Evolutionary conservation across 192 early-diverging fungal genomes (phyloP).

Genomic region (Coemansia interrupta): DNA sequence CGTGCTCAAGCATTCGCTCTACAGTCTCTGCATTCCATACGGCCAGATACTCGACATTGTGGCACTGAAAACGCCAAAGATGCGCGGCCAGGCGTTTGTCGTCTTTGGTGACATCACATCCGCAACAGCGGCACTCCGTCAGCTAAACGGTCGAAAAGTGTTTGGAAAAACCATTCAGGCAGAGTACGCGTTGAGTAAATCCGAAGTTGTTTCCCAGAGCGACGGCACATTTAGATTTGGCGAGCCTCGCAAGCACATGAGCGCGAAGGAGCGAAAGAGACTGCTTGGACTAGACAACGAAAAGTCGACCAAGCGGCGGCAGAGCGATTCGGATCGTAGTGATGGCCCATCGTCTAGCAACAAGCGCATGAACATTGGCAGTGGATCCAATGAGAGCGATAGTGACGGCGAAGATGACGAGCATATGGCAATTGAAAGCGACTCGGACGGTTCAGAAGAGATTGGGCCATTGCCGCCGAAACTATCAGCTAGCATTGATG

Average conservation of each 20-base stretch:
- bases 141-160: slow-evolving; percentile 83
- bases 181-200: slow-evolving; percentile 49
- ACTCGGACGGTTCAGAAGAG: slow-evolving; percentile 22
- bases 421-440: slow-evolving; percentile 16
- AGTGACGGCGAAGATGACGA: slow-evolving; percentile 13
- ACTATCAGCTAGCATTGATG: slow-evolving; percentile 1
- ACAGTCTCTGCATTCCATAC: slow-evolving; percentile 84
- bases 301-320: slow-evolving; percentile 18
- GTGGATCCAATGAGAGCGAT: background rate
- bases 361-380: background rate
- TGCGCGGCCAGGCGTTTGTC: slow-evolving; percentile 94
- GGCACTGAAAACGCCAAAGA: slow-evolving; percentile 70
- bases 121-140: slow-evolving; percentile 81
- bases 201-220: slow-evolving; percentile 26
- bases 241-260: slow-evolving; percentile 35
- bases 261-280: slow-evolving; percentile 32
- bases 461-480: slow-evolving; percentile 28
- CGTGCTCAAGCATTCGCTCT: slow-evolving; percentile 82
- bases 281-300: slow-evolving; percentile 21
- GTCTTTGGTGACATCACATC: slow-evolving; percentile 80
- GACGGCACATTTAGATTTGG: slow-evolving; percentile 37
- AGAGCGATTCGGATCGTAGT: slow-evolving; percentile 2
- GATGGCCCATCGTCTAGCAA: background rate
- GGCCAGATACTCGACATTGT: slow-evolving; percentile 86
- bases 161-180: slow-evolving; percentile 67